Base-by-base conservation (phyloP, 192 early-diverging fungal genomes). In the Podila epigama region DNA sequence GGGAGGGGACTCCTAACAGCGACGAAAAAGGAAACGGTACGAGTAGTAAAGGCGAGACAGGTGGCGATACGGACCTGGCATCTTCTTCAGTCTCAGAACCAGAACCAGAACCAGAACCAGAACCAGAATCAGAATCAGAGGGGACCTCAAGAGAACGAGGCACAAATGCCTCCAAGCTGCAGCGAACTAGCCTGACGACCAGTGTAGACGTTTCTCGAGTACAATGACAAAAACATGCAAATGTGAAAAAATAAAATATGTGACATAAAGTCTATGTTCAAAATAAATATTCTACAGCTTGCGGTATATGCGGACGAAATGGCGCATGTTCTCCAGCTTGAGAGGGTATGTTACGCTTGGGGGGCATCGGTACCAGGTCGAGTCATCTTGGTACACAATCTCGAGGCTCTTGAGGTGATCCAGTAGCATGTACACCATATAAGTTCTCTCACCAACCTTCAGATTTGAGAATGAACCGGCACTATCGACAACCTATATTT, bases 401-500 rank as follows among this genome's bases (percentile, higher is more conserved):
- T 90, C 88, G 32, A 97, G 86, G 35, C 70, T 83, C 39, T 84
- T 79, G 16, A 98, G 83, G 34, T 88, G 86, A 71, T 98, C 97
- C 53, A 98, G 84, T 13, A 98, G 78, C 69, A 91, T 89, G 61
- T 93, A 96, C 4, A 95, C 87, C 97, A 94, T 98, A 69, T 97
- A 96, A n/a, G 81, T 88, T 34, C 82, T 84, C 60, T 70, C 79
- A 3, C 88, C 93, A 1, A 98, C 86, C 51, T 88, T 82, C 18
- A 94, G 68, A 55, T 96, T 91, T 5, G 95, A 96, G 68, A 98
- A 98, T 3, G 92, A 94, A 28, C 95, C 95, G 1, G 97, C 97
- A 18, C 94, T 95, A 64, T 98, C 97, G 9, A 92, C 92, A 5
- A 93, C 83, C 85, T 86, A 52, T 37, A 32, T 33, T 33, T 15